Base-by-base conservation (phyloP, 768 basidiomycete genomes). In the Boletellus sp. region DNA sequence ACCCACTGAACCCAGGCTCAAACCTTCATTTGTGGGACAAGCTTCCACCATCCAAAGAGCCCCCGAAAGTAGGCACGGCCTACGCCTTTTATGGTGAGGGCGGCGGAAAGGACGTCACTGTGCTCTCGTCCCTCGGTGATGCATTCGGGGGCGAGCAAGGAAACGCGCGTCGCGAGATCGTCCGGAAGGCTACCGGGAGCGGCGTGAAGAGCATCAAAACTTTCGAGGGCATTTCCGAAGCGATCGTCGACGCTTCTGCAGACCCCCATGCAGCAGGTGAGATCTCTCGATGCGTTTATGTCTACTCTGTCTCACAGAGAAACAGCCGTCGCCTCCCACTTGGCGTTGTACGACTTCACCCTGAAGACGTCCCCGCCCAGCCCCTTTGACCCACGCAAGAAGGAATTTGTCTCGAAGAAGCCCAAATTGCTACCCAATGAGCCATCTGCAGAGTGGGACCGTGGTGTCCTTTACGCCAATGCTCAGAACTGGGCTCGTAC, bases 401-500 rank as follows among this genome's bases (percentile, higher is more conserved):
- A n/a, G 46, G 74, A 79, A 26, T 68, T 77, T 4, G 68, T 76
- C 19, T 76, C 80, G 0, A 75, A 77, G 35, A 77, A 79, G 52
- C 56, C 84, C 10, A 63, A 65, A 1, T 68, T 88, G 35, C 61
- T 68, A 5, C 77, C 86, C 4, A 51, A 78, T 11, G 58, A 74
- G 7, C 47, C 58, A 2, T 79, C 81, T 7, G 47, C 28, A 20
- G 83, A 81, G 51, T 89, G 90, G 90, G 77, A 87, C 33, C 74
- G 78, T 7, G 91, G 91, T 34, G 76, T 80, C 4, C 56, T 85
- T 20, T 92, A 89, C 57, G 89, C 84, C 1, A 72, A 83, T 44
- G 81, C 85, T 4, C 90, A 92, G 69, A 92, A 91, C 63, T 69
- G 88, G 53, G 87, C 88, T 22, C 78, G 88, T 37, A 90, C 88